phyloP scores from a whole-genome alignment of 2,329 filamentous ascomycete species.

The Cercospora sesami region DNA sequence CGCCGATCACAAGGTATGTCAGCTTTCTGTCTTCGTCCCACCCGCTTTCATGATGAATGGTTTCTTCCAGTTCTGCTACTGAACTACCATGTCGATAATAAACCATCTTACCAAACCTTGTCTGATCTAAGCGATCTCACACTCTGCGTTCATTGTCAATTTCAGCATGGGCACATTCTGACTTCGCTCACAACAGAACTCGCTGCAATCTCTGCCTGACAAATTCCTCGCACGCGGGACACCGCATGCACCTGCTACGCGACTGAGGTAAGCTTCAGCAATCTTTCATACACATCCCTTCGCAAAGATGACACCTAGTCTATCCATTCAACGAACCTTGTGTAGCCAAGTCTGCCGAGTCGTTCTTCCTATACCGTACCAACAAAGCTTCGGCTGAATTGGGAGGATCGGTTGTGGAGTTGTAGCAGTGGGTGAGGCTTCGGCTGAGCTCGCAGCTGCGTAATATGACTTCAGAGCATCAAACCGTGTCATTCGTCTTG shows the following conservation, averaged over 20 bases:
- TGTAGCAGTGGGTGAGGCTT: constrained; percentile 30
- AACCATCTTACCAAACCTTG: constrained; percentile 42
- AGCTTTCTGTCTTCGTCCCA: neutral
- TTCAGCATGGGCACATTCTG: neutral
- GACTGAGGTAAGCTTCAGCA: neutral
- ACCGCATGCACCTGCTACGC: neutral
- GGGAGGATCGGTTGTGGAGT: constrained; percentile 46
- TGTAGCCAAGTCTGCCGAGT: constrained; percentile 41
- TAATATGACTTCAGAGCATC: constrained; percentile 40
- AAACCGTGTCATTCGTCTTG: constrained; percentile 39
- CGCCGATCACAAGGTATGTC: constrained; percentile 20
- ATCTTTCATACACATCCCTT: neutral
- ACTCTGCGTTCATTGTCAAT: neutral
- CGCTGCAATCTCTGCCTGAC: too few species aligned
- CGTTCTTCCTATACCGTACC: constrained; percentile 43
- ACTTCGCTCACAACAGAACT: neutral
- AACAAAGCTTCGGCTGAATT: constrained; percentile 25
- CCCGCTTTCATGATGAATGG: constrained; percentile 41
- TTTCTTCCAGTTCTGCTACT: constrained; percentile 46
- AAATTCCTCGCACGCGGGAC: neutral
- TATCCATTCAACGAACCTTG: constrained; percentile 44
- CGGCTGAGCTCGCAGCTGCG: constrained; percentile 27
- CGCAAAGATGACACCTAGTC: constrained; percentile 42
- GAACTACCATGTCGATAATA: constrained; percentile 41
- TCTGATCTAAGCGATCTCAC: constrained; percentile 35